Evolutionary conservation across 768 basidiomycete species (phyloP).

Genomic region (Xerocomus brunneocitrinus): DNA sequence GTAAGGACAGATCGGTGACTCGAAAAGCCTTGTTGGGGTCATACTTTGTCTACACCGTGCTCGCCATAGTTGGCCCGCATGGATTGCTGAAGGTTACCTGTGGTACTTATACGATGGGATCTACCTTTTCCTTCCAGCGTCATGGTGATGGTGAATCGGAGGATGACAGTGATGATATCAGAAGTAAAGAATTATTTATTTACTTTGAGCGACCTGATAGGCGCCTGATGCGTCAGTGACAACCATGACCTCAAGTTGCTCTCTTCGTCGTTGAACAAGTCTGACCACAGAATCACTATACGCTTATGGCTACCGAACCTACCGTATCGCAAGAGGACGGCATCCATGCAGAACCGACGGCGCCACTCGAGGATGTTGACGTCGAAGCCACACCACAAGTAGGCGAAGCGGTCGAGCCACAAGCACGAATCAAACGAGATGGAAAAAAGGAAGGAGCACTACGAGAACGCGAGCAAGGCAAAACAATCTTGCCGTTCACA

Average conservation of each 20-base stretch:
- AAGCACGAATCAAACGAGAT: conserved; percentile 10
- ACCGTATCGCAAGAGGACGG: conserved; percentile 3
- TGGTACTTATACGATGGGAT: conserved; percentile 21
- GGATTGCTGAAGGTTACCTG: conserved; percentile 32
- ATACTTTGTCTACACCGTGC: conserved; percentile 57
- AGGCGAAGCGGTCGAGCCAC: conserved; percentile 7
- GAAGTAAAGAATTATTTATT: not conserved
- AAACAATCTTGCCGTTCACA: conserved; percentile 68
- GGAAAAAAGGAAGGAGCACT: conserved; percentile 17
- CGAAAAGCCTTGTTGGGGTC: conserved; percentile 6
- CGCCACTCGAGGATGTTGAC: conserved; percentile 9
- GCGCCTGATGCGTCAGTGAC: not conserved
- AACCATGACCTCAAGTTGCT: not conserved
- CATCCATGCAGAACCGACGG: conserved; percentile 1
- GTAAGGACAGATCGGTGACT: conserved; percentile 1
- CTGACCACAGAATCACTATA: not conserved
- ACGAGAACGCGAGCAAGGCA: conserved; percentile 49
- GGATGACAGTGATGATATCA: not conserved
- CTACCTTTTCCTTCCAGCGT: conserved; percentile 10
- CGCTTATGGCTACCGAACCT: conserved; percentile 15
- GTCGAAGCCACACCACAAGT: conserved; percentile 6
- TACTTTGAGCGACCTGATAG: not conserved
- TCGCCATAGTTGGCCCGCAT: conserved; percentile 51
- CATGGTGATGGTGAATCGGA: conserved; percentile 2
- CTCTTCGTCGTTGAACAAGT: not conserved